These are phyloP conservation scores for Abelmoschus esculentus DNA, from an alignment of 345 rosid genomes.

Conservation along the genomic window DNA sequence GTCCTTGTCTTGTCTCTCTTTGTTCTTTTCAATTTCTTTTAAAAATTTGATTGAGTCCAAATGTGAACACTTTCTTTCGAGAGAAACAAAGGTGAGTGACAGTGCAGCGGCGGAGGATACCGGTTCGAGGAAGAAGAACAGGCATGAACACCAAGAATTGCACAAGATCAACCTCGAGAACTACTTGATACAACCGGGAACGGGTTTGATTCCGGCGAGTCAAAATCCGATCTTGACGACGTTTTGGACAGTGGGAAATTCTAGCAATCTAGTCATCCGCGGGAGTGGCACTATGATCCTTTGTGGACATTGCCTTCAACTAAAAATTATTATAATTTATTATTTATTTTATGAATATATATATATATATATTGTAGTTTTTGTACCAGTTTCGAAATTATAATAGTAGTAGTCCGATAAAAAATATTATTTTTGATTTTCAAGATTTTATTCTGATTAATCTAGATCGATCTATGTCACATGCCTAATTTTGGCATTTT, in stretches of 20 bases:
- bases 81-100: conserved; percentile 31
- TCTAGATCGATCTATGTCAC: too few relatives aligned
- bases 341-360: too few relatives aligned
- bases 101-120: conserved; percentile 13
- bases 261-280: conserved; percentile 27
- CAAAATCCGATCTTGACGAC: conserved; percentile 39
- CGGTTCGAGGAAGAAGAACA: conserved; percentile 17
- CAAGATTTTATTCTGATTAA: too few relatives aligned
- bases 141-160: conserved; percentile 19
- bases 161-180: conserved; percentile 38
- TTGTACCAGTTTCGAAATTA: too few relatives aligned
- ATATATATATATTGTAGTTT: too few relatives aligned
- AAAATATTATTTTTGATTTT: too few relatives aligned
- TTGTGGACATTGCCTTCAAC: conserved; percentile 21
- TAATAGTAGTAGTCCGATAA: too few relatives aligned
- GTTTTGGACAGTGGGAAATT: conserved; percentile 53
- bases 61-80: conserved; percentile 22
- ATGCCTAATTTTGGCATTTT: too few relatives aligned
- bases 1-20: too few relatives aligned
- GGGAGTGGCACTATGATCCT: conserved; percentile 33
- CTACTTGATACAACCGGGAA: conserved; percentile 41
- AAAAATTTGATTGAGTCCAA: neutral
- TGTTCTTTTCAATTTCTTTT: too few relatives aligned
- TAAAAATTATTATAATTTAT: too few relatives aligned
- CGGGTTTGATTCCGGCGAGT: conserved; percentile 43